These are phyloP conservation scores for Scytalidium lignicola DNA, from an alignment of 2,329 filamentous ascomycete genomes.

Conservation along the genomic window DNA sequence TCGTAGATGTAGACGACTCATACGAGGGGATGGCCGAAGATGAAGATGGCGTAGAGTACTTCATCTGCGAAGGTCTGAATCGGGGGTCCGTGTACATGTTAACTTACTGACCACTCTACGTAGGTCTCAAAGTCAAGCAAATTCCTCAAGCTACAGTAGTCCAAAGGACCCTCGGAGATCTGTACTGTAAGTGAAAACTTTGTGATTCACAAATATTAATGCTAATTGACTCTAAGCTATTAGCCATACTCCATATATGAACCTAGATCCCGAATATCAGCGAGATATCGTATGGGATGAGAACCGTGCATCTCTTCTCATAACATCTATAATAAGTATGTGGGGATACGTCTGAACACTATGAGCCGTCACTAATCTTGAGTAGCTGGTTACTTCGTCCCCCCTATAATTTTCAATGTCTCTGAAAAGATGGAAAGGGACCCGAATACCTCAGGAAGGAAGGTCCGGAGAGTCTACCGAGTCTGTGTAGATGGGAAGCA, in stretches of 20 bases:
- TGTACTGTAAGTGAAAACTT: slow-evolving; percentile 14
- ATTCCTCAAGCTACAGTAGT: slow-evolving; percentile 20
- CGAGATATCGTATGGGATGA: slow-evolving; percentile 41
- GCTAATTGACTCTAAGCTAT: slow-evolving; percentile 17
- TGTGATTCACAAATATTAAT: background rate
- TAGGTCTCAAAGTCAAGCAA: slow-evolving; percentile 25
- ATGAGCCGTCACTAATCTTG: slow-evolving; percentile 6
- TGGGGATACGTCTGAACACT: background rate
- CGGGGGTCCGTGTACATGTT: slow-evolving; percentile 1
- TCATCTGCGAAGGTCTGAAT: slow-evolving; percentile 21
- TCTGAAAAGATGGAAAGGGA: slow-evolving; percentile 9
- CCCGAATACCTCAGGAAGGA: slow-evolving; percentile 7
- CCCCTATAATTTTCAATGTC: slow-evolving; percentile 42
- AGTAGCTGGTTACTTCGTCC: slow-evolving; percentile 33
- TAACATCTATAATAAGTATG: slow-evolving; percentile 26
- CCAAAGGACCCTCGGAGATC: slow-evolving; percentile 16
- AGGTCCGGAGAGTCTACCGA: slow-evolving; percentile 20
- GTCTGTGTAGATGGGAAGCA: slow-evolving; percentile 45
- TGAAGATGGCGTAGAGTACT: slow-evolving; percentile 15
- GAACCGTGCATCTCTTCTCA: slow-evolving; percentile 22
- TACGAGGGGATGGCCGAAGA: slow-evolving; percentile 18
- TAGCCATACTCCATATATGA: slow-evolving; percentile 28
- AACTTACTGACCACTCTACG: slow-evolving; percentile 2
- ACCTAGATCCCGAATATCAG: slow-evolving; percentile 41
- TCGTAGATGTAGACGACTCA: slow-evolving; percentile 21